These are phyloP conservation scores for Fusarium sp. DNA, from an alignment of 2,329 filamentous ascomycete species.

Conservation along the genomic window DNA sequence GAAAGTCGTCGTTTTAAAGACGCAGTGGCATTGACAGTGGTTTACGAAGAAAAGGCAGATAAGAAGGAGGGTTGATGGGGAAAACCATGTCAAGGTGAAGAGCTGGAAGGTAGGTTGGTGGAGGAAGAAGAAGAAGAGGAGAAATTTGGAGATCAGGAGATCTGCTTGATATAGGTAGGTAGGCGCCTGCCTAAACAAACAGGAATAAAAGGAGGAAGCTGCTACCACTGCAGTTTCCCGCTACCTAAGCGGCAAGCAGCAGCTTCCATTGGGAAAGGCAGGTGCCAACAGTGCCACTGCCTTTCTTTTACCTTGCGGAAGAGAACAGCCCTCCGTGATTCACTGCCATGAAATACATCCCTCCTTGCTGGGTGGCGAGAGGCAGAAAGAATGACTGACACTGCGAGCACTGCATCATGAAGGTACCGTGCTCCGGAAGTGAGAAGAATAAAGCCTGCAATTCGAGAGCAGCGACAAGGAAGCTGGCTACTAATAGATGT, in stretches of 20 bases:
- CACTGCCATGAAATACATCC: background rate
- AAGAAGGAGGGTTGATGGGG: background rate
- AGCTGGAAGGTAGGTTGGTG: background rate
- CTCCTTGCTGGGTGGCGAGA: background rate
- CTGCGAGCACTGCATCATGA: background rate
- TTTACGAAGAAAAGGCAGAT: background rate
- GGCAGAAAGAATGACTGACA: background rate
- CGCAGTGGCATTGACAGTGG: background rate
- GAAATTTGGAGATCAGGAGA: background rate
- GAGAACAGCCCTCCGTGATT: background rate
- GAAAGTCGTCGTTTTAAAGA: background rate
- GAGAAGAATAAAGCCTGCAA: background rate
- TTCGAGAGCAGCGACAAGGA: background rate
- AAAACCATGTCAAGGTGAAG: background rate
- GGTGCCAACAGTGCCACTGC: background rate
- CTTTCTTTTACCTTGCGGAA: background rate
- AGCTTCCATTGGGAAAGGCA: background rate
- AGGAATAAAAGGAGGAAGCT: background rate
- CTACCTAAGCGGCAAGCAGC: background rate
- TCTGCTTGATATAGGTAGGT: background rate
- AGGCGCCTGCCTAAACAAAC: background rate
- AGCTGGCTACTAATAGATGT: background rate
- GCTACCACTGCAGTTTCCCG: background rate
- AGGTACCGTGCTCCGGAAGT: background rate
- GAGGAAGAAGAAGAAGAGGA: background rate